Conservation (phyloP, 768 basidiomycete genomes). For the Lactarius indigo region DNA sequence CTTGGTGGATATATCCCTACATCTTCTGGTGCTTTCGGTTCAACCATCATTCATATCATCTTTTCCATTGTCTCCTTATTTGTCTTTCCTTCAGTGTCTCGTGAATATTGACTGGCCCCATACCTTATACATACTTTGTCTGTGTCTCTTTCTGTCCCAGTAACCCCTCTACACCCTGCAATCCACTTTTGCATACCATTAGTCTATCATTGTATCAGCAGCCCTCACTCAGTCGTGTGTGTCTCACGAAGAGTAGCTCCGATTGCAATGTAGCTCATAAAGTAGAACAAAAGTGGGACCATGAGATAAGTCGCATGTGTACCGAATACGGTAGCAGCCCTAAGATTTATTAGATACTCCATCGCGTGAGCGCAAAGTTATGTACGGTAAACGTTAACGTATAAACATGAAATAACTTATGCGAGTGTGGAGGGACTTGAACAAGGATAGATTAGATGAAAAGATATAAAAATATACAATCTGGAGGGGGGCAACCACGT, state of each 20-base stretch:
- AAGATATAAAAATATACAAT: not conserved
- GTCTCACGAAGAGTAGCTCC: constrained; percentile 15
- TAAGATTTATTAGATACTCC: constrained; percentile 8
- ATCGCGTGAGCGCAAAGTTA: constrained; percentile 3
- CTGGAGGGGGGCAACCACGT: not conserved
- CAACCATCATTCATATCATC: constrained; percentile 27
- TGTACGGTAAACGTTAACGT: constrained; percentile 17
- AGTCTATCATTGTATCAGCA: constrained; percentile 24
- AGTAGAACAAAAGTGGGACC: constrained; percentile 7
- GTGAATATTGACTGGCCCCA: constrained; percentile 10
- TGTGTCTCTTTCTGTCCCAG: constrained; percentile 9
- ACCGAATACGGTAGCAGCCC: not conserved
- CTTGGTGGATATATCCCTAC: constrained; percentile 27
- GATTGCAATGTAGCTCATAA: constrained; percentile 23
- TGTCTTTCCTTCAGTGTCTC: constrained; percentile 5
- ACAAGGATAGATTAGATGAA: not conserved
- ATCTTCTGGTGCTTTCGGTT: constrained; percentile 32
- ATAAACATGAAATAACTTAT: constrained; percentile 29
- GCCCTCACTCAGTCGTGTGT: not conserved
- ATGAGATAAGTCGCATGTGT: not conserved
- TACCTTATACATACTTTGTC: constrained; percentile 19
- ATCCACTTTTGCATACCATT: constrained; percentile 21
- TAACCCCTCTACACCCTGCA: constrained; percentile 14
- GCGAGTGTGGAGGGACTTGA: constrained; percentile 3
- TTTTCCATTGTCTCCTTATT: constrained; percentile 6